Evolutionary conservation across 192 early-diverging fungal species (phyloP).

Genomic region (Gorgonomyces haynaldii): DNA sequence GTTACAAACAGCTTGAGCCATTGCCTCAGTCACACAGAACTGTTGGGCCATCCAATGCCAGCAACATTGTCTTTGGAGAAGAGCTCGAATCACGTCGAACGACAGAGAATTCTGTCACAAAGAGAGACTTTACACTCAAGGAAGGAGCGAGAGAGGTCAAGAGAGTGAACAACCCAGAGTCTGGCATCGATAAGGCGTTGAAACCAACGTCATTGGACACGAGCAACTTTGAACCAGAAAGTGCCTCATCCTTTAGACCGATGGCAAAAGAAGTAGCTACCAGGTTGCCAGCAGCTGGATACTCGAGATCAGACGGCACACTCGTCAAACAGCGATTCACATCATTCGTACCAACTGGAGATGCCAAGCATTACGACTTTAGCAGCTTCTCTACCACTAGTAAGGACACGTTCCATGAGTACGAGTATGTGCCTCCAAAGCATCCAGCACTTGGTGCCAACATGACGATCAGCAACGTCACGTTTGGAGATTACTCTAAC

Average conservation of each 20-base stretch:
- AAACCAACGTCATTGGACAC: not conserved
- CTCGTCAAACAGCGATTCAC: too few species aligned
- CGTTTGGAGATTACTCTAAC: not conserved
- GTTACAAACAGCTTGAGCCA: not conserved
- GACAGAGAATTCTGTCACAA: constrained; percentile 1
- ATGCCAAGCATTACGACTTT: constrained; percentile 12
- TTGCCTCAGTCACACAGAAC: too few species aligned
- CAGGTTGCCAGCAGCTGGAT: too few species aligned
- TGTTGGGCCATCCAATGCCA: too few species aligned
- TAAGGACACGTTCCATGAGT: constrained; percentile 10
- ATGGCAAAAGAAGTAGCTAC: too few species aligned
- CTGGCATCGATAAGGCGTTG: constrained; percentile 1
- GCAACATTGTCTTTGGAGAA: constrained; percentile 3
- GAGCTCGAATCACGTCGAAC: not conserved
- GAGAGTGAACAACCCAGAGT: not conserved
- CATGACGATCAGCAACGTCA: not conserved
- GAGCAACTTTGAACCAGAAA: too few species aligned
- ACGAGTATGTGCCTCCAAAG: constrained; percentile 2
- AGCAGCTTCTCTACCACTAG: constrained; percentile 11
- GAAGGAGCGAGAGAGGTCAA: not conserved
- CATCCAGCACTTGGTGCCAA: not conserved
- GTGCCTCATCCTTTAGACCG: too few species aligned
- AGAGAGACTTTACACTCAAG: not conserved
- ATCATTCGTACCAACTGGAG: constrained; percentile 24
- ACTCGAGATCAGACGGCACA: too few species aligned